phyloP scores from a whole-genome alignment of 441 rosid genomes.

The Populus trichocarpa region DNA sequence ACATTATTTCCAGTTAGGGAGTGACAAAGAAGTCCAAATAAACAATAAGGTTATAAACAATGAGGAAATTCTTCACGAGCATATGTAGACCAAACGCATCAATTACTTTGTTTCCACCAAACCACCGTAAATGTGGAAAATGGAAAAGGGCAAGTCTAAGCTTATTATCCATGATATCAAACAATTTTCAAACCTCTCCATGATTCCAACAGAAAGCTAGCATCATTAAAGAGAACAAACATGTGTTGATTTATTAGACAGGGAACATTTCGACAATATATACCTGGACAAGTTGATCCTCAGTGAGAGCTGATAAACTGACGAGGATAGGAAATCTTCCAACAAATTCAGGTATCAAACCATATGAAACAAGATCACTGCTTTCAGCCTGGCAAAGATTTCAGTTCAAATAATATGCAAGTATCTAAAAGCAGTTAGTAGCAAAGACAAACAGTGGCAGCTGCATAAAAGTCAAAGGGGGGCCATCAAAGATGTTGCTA shows the following conservation, averaged over 20 bases:
- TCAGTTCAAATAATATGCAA: slow-evolving; percentile 7
- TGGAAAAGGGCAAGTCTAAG: neutral
- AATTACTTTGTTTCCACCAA: neutral
- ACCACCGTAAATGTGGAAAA: neutral
- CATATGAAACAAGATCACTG: slow-evolving; percentile 90
- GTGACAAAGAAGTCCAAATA: neutral
- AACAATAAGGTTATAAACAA: neutral
- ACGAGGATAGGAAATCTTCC: slow-evolving; percentile 98
- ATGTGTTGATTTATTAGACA: neutral
- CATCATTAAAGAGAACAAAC: neutral
- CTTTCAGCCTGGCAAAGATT: slow-evolving; percentile 79
- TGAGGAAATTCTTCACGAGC: neutral
- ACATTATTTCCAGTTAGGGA: neutral
- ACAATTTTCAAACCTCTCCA: neutral
- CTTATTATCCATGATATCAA: neutral
- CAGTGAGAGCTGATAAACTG: slow-evolving; percentile 87
- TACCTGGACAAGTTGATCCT: slow-evolving; percentile 97
- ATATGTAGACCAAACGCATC: neutral
- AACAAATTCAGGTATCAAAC: slow-evolving; percentile 97
- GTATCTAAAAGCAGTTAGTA: neutral
- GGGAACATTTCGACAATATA: neutral
- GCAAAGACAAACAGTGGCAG: neutral
- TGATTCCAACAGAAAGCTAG: neutral
- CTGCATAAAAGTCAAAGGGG: neutral
- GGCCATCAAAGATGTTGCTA: no score